A percentile compares a stretch with the other conserved stretches of the same genome.
phyloP scores from a whole-genome alignment of 306 rosid genomes.

The Cicer yamashitae region DNA sequence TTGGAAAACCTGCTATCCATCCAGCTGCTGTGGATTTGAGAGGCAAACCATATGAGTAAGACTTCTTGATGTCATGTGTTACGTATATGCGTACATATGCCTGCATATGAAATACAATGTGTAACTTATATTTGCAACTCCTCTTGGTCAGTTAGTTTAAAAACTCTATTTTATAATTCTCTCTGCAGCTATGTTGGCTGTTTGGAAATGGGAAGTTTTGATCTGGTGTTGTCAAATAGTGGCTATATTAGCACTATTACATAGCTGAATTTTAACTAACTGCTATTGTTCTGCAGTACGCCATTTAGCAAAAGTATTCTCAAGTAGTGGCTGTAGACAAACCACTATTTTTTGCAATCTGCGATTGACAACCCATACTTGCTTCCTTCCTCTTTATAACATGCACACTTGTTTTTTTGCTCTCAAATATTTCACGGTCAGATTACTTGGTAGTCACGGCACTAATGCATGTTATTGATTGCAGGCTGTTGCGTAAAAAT shows the following conservation, averaged over 20 bases:
- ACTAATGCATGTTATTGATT: conserved; percentile 48
- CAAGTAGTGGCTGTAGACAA: too few species aligned
- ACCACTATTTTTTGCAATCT: too few species aligned
- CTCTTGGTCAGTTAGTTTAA: too few species aligned
- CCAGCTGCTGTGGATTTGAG: conserved; percentile 95
- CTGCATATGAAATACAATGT: background rate
- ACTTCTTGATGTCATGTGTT: conserved; percentile 1
- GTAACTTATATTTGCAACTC: conserved; percentile 8
- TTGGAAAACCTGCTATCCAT: conserved; percentile 97
- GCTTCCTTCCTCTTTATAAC: background rate
- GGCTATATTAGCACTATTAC: too few species aligned
- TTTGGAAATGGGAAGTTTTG: too few species aligned
- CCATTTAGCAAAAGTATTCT: too few species aligned
- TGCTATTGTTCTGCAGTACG: too few species aligned
- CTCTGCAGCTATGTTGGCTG: too few species aligned
- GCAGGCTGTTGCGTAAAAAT: conserved; percentile 79
- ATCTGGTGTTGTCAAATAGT: too few species aligned
- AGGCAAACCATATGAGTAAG: conserved; percentile 98
- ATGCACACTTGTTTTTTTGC: background rate
- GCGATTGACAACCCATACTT: background rate
- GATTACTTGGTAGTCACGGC: conserved; percentile 1
- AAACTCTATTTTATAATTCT: too few species aligned
- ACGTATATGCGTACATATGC: background rate
- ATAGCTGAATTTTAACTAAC: too few species aligned
- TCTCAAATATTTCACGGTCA: background rate